These are phyloP conservation scores for Gastrodia elata DNA, from an alignment of 106 monocot genomes.

Conservation along the genomic window DNA sequence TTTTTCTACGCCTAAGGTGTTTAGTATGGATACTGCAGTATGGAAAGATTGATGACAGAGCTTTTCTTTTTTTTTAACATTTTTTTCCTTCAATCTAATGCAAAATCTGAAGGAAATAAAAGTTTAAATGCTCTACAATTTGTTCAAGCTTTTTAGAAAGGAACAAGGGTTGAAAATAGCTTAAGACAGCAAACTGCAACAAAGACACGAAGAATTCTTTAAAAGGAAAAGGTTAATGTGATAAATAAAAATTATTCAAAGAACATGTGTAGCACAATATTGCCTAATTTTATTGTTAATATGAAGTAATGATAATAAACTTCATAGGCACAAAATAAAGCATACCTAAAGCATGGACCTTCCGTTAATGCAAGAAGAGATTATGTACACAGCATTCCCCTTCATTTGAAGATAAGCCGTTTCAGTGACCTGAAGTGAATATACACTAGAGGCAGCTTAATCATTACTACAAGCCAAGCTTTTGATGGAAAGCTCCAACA, in stretches of 20 bases:
- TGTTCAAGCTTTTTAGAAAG: neutral
- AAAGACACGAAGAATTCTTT: neutral
- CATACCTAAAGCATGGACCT: neutral
- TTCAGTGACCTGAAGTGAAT: neutral
- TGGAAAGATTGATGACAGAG: neutral
- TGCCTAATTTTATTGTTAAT: neutral
- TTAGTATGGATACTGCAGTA: neutral
- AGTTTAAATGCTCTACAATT: neutral
- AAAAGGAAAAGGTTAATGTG: neutral
- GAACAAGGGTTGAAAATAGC: neutral
- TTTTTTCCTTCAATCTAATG: neutral
- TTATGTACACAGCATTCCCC: neutral
- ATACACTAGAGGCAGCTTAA: neutral
- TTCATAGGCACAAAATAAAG: neutral
- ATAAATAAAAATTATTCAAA: neutral
- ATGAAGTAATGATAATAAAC: neutral
- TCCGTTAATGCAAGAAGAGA: neutral
- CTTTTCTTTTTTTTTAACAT: neutral
- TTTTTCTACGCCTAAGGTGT: neutral
- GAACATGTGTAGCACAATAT: neutral
- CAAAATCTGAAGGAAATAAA: neutral
- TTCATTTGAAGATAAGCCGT: neutral
- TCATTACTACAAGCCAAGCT: neutral
- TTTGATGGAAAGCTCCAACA: neutral
- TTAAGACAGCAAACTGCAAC: neutral